These are phyloP conservation scores for Dinochytrium kinnereticum DNA, from an alignment of 371 early-diverging fungal genomes.

Conservation along the genomic window DNA sequence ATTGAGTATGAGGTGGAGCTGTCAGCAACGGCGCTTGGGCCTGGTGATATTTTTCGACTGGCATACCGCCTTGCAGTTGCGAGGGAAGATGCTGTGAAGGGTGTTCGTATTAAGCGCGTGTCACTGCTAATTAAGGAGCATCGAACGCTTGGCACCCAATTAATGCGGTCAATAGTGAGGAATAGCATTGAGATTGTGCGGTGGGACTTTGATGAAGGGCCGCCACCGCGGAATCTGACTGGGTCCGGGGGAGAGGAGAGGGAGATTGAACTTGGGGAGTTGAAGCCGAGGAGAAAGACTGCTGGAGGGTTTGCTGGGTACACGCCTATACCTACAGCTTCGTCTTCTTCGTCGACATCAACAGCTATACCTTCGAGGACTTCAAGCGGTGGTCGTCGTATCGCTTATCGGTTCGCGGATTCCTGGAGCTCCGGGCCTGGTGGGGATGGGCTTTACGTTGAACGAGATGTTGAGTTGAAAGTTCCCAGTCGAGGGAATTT, in stretches of 20 bases:
- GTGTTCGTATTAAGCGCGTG: conserved; percentile 48
- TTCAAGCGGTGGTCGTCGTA: neutral
- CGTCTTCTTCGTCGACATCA: neutral
- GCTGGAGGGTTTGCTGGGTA: conserved; percentile 26
- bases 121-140: conserved; percentile 45
- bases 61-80: conserved; percentile 50
- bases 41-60: conserved; percentile 48
- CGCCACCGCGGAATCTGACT: neutral
- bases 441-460: conserved; percentile 55
- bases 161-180: neutral
- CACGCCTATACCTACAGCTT: conserved; percentile 17
- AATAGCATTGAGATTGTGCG: conserved; percentile 21
- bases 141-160: conserved; percentile 44
- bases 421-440: conserved; percentile 42
- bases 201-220: conserved; percentile 38
- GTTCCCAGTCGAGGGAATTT: conserved; percentile 42
- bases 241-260: neutral
- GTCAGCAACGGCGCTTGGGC: conserved; percentile 44
- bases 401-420: conserved; percentile 18
- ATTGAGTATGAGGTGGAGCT: conserved; percentile 56
- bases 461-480: conserved; percentile 36
- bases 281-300: conserved; percentile 31
- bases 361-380: neutral
- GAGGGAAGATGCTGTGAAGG: conserved; percentile 43
- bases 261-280: conserved; percentile 30